Evolutionary conservation across 164 flowering plant genomes (phyloP).

Genomic region (Nelumbo lutea): DNA sequence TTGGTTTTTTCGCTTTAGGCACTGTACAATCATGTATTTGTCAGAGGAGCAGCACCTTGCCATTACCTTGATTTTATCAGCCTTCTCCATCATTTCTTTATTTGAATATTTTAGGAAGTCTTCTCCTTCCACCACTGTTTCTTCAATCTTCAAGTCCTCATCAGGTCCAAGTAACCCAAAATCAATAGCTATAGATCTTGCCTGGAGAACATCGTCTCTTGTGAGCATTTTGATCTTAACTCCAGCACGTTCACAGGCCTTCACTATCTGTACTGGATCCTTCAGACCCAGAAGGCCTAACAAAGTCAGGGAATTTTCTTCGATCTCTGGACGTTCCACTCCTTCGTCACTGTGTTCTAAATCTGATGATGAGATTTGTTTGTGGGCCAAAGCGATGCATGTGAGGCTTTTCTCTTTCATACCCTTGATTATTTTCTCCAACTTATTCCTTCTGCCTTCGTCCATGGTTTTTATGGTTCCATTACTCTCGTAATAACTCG

Average conservation of each 20-base stretch:
- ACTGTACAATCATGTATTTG: neutral
- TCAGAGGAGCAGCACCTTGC: conserved; percentile 35
- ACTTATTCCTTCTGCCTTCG: conserved; percentile 18
- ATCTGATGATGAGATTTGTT: conserved; percentile 18
- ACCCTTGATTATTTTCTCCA: conserved; percentile 46
- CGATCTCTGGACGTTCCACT: conserved; percentile 7
- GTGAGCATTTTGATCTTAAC: conserved; percentile 40
- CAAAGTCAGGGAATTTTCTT: conserved; percentile 19
- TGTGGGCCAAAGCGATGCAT: conserved; percentile 71
- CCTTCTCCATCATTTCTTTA: conserved; percentile 30
- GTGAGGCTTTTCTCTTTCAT: conserved; percentile 74
- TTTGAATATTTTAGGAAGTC: conserved; percentile 30
- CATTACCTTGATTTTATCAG: conserved; percentile 35
- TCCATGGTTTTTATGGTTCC: conserved; percentile 32
- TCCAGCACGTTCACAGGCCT: conserved; percentile 30
- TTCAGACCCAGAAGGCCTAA: conserved; percentile 36
- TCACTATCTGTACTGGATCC: conserved; percentile 31
- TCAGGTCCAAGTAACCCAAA: neutral
- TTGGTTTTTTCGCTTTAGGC: conserved; percentile 21
- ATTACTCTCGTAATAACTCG: conserved; percentile 31
- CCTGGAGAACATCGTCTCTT: conserved; percentile 37
- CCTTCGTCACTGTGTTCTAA: conserved; percentile 10
- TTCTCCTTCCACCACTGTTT: conserved; percentile 29
- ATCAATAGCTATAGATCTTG: conserved; percentile 30
- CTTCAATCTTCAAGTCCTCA: conserved; percentile 16